Evolutionary conservation across 2,329 filamentous ascomycete species (phyloP).

Genomic region (Diaporthe ampelina): DNA sequence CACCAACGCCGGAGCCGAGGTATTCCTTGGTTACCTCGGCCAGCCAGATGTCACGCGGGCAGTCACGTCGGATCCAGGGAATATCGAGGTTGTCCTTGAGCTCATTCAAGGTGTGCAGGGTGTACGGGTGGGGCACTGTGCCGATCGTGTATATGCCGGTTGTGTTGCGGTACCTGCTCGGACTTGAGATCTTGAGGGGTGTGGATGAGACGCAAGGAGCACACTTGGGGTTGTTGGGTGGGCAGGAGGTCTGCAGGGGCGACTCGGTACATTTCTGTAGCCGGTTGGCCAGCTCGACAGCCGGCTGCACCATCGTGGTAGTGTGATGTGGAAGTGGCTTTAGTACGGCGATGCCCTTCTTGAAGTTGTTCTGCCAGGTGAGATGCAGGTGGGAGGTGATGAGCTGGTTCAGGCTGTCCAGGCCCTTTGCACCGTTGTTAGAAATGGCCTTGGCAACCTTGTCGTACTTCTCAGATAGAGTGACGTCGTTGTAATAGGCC

Average conservation of each 20-base stretch:
- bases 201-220: slow-evolving; percentile 77
- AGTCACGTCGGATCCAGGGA: slow-evolving; percentile 75
- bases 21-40: slow-evolving; percentile 77
- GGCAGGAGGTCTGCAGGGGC: slow-evolving; percentile 83
- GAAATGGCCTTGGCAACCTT: slow-evolving; percentile 74
- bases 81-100: slow-evolving; percentile 73
- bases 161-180: slow-evolving; percentile 78
- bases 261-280: slow-evolving; percentile 82
- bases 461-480: slow-evolving; percentile 76
- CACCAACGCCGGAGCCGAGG: slow-evolving; percentile 73
- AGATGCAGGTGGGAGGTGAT: slow-evolving; percentile 89
- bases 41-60: slow-evolving; percentile 85
- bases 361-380: slow-evolving; percentile 86
- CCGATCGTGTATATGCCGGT: slow-evolving; percentile 84
- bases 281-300: slow-evolving; percentile 79
- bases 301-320: slow-evolving; percentile 78
- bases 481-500: slow-evolving; percentile 80
- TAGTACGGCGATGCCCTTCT: slow-evolving; percentile 82
- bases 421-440: slow-evolving; percentile 69
- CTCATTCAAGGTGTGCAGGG: slow-evolving; percentile 77
- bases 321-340: slow-evolving; percentile 85
- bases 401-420: slow-evolving; percentile 77
- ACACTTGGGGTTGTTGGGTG: slow-evolving; percentile 84
- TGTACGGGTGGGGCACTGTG: slow-evolving; percentile 92
- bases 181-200: slow-evolving; percentile 76